Evolutionary conservation across 2,329 filamentous ascomycete species (phyloP), one percentile per base, ranked within the genome.

Genomic region (Fusarium metavorans): DNA sequence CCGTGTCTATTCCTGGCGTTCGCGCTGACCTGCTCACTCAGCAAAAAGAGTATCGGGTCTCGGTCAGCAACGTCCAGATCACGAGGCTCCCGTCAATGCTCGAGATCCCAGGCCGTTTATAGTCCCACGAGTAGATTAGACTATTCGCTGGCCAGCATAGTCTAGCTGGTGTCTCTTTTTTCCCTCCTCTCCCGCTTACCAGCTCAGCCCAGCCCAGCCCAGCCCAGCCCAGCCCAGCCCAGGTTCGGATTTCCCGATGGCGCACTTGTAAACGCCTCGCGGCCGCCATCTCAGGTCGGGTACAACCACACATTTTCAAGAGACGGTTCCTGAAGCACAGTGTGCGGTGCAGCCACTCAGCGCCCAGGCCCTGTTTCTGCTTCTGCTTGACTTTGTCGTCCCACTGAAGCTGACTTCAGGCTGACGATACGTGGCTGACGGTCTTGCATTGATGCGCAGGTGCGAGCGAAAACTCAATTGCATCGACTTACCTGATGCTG

Each of bases 341-440:
- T 75, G 72, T 63, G 62, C 34, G 57, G 43, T 7, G n/a, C 10
- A 23, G 27, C 65, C 72, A 74, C 58, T 70, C 25, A 70, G 41
- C 66, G 8, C 39, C 67, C 34, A 52, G 48, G 27, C 48, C 48
- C 48, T 52, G 50, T 63, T 70, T 25, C 20, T 45, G 65, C 72
- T 67, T 52, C 20, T 45, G 65, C 72, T 67, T 52, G 50, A 52
- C 48, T 62, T 39, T 64, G 43, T 37, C 54, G 52, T 37, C 62
- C 25, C 32, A 57, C 72, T 63, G 72, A 65, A 75, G 66, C 64
- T 73, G 72, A 75, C 72, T 73, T 75, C 66, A 73, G 45, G 66
- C 72, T 74, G 72, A 75, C 72, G 72, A 74, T 73, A 65, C 50
- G 72, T 73, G 72, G 72, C 66, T 70, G 59, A 23, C n/a, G 25